phyloP scores from a whole-genome alignment of 306 rosid species.

The Trifolium fragiferum region DNA sequence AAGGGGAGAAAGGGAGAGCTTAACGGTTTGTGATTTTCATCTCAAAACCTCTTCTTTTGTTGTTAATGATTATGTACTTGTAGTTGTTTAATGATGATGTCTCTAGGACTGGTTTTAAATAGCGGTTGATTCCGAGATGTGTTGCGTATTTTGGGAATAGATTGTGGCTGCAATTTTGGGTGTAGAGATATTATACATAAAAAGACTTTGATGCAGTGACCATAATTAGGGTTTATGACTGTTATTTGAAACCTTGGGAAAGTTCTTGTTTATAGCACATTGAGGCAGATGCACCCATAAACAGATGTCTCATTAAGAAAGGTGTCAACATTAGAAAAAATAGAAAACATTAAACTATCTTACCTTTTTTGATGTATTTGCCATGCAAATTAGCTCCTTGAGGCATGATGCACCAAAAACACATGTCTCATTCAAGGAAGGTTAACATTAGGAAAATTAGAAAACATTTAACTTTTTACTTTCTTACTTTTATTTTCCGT shows the following conservation, averaged over 20 bases:
- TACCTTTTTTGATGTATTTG: not conserved
- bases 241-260: not conserved
- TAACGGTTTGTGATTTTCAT: constrained; percentile 66
- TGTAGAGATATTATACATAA: not conserved
- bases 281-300: not conserved
- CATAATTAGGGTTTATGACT: not conserved
- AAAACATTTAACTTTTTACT: not conserved
- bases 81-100: not conserved
- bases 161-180: not conserved
- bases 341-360: not conserved
- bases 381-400: not conserved
- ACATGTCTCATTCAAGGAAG: not conserved
- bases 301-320: not conserved
- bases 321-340: not conserved
- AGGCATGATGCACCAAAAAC: not conserved
- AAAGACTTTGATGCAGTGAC: not conserved
- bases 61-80: not conserved
- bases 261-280: not conserved
- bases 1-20: constrained; percentile 77
- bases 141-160: not conserved
- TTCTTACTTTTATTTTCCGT: not conserved
- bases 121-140: not conserved
- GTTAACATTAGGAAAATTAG: not conserved
- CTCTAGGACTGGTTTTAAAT: not conserved
- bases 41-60: not conserved